These are phyloP conservation scores for Lecanicillium sp. DNA, from an alignment of 2,329 filamentous ascomycete species.

Conservation along the genomic window DNA sequence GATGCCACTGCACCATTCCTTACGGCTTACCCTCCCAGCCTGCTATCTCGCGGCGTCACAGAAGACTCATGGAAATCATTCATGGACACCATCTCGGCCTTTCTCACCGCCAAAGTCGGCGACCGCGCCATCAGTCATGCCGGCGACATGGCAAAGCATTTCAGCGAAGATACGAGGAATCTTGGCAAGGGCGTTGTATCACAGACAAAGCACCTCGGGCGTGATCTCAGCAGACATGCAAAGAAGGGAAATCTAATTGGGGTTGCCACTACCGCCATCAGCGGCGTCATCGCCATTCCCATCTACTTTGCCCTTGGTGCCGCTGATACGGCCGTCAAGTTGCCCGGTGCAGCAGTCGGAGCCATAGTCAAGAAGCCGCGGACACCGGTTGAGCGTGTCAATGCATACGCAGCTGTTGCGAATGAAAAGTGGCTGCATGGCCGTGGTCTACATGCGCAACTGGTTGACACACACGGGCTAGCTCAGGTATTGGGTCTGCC, in stretches of 20 bases:
- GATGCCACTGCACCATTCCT: slow-evolving; percentile 29
- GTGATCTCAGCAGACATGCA: slow-evolving; percentile 24
- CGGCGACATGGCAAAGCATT: slow-evolving; percentile 27
- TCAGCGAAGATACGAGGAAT: slow-evolving; percentile 26
- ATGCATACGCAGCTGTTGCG: slow-evolving; percentile 31
- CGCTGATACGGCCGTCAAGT: slow-evolving; percentile 22
- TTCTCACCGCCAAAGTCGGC: slow-evolving; percentile 35
- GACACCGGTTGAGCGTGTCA: slow-evolving; percentile 31
- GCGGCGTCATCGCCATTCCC: slow-evolving; percentile 29
- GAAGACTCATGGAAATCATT: slow-evolving; percentile 25
- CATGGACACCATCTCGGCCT: slow-evolving; percentile 33
- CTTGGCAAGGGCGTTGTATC: slow-evolving; percentile 26
- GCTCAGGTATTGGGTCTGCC: slow-evolving; percentile 5
- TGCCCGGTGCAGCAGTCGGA: slow-evolving; percentile 25
- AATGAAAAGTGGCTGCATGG: slow-evolving; percentile 34
- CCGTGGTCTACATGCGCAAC: slow-evolving; percentile 27
- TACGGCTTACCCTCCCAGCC: slow-evolving; percentile 25
- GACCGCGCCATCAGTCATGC: slow-evolving; percentile 35
- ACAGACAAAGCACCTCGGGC: slow-evolving; percentile 29
- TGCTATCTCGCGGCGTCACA: slow-evolving; percentile 29
- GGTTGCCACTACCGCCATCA: slow-evolving; percentile 25
- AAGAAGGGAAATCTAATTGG: slow-evolving; percentile 31
- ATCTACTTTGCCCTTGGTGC: slow-evolving; percentile 27
- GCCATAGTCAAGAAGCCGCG: slow-evolving; percentile 28
- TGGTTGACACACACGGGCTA: slow-evolving; percentile 24